Evolutionary conservation across 1,284 basidiomycete species (phyloP).

Genomic region (Trametes pubescens): DNA sequence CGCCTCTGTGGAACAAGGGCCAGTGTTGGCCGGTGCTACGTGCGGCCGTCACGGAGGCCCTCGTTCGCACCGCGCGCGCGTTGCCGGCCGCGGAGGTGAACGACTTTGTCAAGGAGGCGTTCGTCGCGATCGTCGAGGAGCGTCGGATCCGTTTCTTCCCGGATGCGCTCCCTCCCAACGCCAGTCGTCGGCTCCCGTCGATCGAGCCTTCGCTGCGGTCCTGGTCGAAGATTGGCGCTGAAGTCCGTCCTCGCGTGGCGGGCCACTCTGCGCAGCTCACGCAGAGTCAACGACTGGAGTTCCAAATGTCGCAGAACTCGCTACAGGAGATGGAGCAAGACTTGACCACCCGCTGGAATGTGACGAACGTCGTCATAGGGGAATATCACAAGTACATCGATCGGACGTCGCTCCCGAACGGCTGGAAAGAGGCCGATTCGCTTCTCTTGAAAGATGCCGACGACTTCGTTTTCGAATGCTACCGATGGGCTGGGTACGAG

Average conservation of each 20-base stretch:
- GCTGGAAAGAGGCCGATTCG: background rate
- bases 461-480: background rate
- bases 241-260: background rate
- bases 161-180: background rate
- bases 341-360: background rate
- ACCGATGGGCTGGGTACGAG: background rate
- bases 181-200: background rate
- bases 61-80: background rate
- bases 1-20: slow-evolving; percentile 1
- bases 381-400: slow-evolving; percentile 1
- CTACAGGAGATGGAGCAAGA: background rate
- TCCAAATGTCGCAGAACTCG: background rate
- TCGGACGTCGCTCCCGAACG: background rate
- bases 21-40: background rate
- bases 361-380: background rate
- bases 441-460: background rate
- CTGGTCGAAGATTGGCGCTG: slow-evolving; percentile 5
- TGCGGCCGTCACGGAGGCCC: background rate
- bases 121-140: background rate
- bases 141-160: slow-evolving; percentile 3
- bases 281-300: background rate
- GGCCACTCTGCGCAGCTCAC: background rate
- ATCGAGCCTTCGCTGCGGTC: slow-evolving; percentile 10
- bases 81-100: background rate
- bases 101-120: background rate